Base-by-base conservation (phyloP, 139 green algal species). In the Pycnococcus provasolii region DNA sequence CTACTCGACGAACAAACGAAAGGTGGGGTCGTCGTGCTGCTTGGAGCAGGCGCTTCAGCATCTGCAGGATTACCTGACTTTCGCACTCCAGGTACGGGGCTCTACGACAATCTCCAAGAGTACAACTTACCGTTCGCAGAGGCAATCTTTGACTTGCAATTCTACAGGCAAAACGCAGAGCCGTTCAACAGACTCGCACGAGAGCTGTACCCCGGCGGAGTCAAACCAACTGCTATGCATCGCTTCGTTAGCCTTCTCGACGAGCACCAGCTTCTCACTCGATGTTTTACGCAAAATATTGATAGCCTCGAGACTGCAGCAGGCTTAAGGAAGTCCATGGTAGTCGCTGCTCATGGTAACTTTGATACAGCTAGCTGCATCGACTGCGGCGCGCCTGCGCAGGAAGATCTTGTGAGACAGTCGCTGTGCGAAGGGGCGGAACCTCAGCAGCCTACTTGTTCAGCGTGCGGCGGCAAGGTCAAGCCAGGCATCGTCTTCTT, bases 401-500 rank as follows among this genome's bases (percentile, higher is more conserved):
- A 63, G 42, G 57, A 79, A 26, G 26, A 26, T 26, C 26, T 26
- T 26, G 26, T 26, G 26, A 26, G 62, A 72, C 11, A 45, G 44
- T 5, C 54, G 67, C 3, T 44, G 42, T 11, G n/a, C 66, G 37
- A 78, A 64, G 53, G 61, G 60, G 9, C 26, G 26, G 26, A 26
- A 26, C 26, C 26, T 26, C 26, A 26, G 26, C 26, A 26, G 26
- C 26, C 26, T 26, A 26, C 26, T 26, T 86, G 76, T 68, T 4
- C 72, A 42, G 40, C 63, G n/a, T 86, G 80, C 80, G 73, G 73
- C 6, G 84, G 81, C 4, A 58, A 89, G 46, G 85, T 92, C 15
- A 94, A 94, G 79, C 88, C 89, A n/a, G 80, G 86, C 65, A 94
- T 95, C 53, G 86, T 92, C 1, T 94, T 96, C 70, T 96, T 92